phyloP scores from a whole-genome alignment of 192 early-diverging fungal genomes.

The Mortierella alpina region DNA sequence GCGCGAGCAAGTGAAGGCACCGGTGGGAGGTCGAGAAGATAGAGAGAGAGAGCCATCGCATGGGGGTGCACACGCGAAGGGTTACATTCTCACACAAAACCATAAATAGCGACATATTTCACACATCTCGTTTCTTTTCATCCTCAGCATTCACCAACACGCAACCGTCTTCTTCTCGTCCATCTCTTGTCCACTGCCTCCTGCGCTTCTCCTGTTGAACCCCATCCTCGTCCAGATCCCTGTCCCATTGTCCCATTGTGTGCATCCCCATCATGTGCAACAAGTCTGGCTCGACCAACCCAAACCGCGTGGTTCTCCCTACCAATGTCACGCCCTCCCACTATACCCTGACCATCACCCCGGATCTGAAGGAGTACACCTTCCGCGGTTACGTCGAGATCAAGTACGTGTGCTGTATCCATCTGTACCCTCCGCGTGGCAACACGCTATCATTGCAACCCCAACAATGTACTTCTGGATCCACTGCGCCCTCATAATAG shows the following conservation, averaged over 20 bases:
- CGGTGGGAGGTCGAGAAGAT: too few relatives aligned
- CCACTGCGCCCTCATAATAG: background rate
- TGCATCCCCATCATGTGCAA: constrained; percentile 28
- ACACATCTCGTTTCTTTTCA: background rate
- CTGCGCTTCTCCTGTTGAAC: background rate
- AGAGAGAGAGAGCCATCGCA: too few relatives aligned
- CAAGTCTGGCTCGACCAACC: constrained; percentile 20
- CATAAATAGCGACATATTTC: background rate
- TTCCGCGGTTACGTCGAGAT: constrained; percentile 84
- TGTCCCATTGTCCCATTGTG: background rate
- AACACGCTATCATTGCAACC: background rate
- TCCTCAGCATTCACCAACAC: background rate
- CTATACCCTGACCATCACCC: constrained; percentile 82
- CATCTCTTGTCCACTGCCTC: background rate
- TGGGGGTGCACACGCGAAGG: too few relatives aligned
- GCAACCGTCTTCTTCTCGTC: background rate
- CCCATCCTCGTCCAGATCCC: background rate
- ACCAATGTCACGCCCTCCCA: constrained; percentile 83
- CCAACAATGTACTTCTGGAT: too few relatives aligned
- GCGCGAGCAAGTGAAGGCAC: too few relatives aligned
- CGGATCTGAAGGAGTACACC: constrained; percentile 80
- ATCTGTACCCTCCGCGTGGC: background rate
- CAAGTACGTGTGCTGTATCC: constrained; percentile 58
- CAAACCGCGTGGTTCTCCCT: constrained; percentile 82
- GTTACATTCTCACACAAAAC: too few relatives aligned